A percentile compares a stretch with the other conserved stretches of the same genome.
Evolutionary conservation across 2,329 filamentous ascomycete species (phyloP).

Genomic region (Fusarium guadeloupense): DNA sequence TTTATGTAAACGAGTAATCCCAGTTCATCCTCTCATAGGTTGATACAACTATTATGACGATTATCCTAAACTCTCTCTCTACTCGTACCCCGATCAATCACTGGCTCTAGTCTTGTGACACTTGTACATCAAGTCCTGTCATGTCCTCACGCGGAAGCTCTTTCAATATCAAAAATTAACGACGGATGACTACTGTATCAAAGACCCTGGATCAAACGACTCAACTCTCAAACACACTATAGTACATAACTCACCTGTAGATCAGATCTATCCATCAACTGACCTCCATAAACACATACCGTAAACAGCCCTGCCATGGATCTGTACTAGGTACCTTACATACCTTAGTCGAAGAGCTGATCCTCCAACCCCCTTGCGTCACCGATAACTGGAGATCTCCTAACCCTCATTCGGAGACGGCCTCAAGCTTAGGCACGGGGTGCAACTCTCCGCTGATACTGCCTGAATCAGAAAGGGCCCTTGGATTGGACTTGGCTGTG

Average conservation of each 20-base stretch:
- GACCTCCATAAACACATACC: slow-evolving; percentile 9
- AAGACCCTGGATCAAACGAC: slow-evolving; percentile 27
- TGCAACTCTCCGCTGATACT: slow-evolving; percentile 26
- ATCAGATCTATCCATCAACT: slow-evolving; percentile 20
- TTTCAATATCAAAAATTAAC: slow-evolving; percentile 4
- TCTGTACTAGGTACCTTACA: too few species aligned
- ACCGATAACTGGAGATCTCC: slow-evolving; percentile 22
- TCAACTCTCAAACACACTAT: not conserved
- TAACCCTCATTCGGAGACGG: slow-evolving; percentile 31
- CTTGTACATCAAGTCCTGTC: slow-evolving; percentile 4
- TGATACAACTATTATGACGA: not conserved
- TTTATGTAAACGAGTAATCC: not conserved
- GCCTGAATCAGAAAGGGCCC: slow-evolving; percentile 2
- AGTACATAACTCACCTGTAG: not conserved
- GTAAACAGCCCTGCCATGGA: slow-evolving; percentile 6
- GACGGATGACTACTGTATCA: slow-evolving; percentile 20
- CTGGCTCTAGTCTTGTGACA: slow-evolving; percentile 25
- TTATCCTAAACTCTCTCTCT: slow-evolving; percentile 9
- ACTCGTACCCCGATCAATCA: slow-evolving; percentile 2
- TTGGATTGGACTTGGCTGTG: slow-evolving; percentile 4
- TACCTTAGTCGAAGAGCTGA: too few species aligned
- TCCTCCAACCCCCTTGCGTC: slow-evolving; percentile 29
- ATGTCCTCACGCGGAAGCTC: slow-evolving; percentile 12
- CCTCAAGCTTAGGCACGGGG: slow-evolving; percentile 20
- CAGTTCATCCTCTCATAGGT: not conserved